Evolutionary conservation across 1,284 basidiomycete species (phyloP), one percentile per base, ranked within the genome.

Genomic region (Puccinia brachypodii): DNA sequence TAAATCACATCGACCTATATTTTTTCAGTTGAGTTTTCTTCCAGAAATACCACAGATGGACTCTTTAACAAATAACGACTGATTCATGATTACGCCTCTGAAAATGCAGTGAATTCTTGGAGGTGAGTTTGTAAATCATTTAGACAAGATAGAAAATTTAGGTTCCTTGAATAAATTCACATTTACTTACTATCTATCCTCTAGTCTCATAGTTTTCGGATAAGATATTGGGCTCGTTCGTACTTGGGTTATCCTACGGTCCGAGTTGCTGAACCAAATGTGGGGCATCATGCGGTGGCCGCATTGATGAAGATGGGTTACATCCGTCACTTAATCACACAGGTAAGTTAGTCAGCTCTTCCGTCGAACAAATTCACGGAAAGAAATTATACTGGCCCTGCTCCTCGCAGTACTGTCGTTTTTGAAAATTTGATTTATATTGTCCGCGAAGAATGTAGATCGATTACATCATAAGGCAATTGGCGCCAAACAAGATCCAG

Each of bases 211-310:
- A 58, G 50, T 66, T 71, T 74, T 56, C 77, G 72, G 85, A 74
- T 85, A 85, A 83, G 86, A 7, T 87, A 87, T 83, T 87, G 85
- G 83, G 84, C 85, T 4, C 84, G 86, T 8, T 85, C 85, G 22
- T 87, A 85, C 71, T 83, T 86, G 2, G 86, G 86, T 16, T 86
- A 85, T 68, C 85, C 85, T 7, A 83, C 85, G 0, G 83, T 86
- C 9, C 84, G 84, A 8, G 68, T 82, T 3, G 86, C 86, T 2
- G 79, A 83, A 77, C 85, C 86, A 0, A 87, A 87, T 76, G 66
- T 69, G 14, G 84, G 85, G 3, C 86, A 87, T 82, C 84, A 84
- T 78, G 83, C 85, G 31, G 82, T 86, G 4, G 85, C 86, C 9
- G 84, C 84, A 28, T 83, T 86, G 19, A 85, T 85, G 79, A 79